phyloP scores from a whole-genome alignment of 305 asterid species.

The Fraxinus floribunda region DNA sequence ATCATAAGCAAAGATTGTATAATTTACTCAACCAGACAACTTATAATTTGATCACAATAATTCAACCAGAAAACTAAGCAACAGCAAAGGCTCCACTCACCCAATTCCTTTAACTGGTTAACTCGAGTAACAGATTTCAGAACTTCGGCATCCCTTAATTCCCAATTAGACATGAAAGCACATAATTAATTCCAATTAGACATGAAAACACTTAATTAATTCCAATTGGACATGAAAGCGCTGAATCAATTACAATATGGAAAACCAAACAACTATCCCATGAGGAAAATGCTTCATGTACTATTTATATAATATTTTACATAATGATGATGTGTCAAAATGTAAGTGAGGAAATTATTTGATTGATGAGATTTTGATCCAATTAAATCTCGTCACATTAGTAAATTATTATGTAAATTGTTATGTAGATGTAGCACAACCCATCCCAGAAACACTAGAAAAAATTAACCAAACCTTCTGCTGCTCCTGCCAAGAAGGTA shows the following conservation, averaged over 20 bases:
- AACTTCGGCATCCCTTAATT: conserved; percentile 69
- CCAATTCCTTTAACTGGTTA: conserved; percentile 85
- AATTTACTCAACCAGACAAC: not conserved
- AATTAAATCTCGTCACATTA: no score
- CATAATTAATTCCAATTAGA: not conserved
- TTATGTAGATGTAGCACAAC: no score
- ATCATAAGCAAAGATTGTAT: not conserved
- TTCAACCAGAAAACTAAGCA: not conserved
- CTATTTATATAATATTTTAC: no score
- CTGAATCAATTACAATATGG: conserved; percentile 7
- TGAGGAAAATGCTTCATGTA: no score
- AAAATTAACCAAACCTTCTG: no score
- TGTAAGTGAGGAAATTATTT: no score
- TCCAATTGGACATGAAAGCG: not conserved
- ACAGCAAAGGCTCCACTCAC: conserved; percentile 36
- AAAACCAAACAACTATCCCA: not conserved
- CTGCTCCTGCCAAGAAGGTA: no score
- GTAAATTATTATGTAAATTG: no score
- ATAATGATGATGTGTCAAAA: no score
- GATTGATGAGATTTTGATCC: no score
- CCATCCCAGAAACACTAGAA: no score
- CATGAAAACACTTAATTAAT: not conserved
- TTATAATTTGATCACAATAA: not conserved
- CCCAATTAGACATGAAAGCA: not conserved
- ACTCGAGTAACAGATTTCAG: conserved; percentile 85